Evolutionary conservation across 164 flowering plant species (phyloP).

Genomic region (Magnolia sinica): DNA sequence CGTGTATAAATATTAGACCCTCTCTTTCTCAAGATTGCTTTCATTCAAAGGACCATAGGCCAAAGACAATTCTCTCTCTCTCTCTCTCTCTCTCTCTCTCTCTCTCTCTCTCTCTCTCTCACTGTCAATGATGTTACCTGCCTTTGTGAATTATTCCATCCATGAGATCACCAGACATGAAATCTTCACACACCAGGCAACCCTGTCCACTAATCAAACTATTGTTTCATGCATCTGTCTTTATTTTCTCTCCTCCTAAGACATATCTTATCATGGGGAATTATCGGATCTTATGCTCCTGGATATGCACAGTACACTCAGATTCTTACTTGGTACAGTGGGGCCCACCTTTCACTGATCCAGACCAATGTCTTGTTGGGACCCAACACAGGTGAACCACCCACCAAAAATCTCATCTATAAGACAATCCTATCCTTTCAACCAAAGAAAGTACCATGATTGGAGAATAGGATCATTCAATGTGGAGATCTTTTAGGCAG

Average conservation of each 20-base stretch:
- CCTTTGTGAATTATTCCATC: conserved; percentile 12
- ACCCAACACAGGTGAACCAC: too few relatives aligned
- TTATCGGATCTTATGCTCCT: not conserved
- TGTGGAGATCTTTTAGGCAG: too few relatives aligned
- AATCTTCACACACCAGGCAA: conserved; percentile 9
- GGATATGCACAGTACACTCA: not conserved
- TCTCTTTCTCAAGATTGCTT: too few relatives aligned
- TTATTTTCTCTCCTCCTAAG: conserved; percentile 6
- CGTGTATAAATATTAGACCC: too few relatives aligned
- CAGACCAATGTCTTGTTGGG: too few relatives aligned
- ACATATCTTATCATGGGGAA: not conserved
- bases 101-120: conserved; percentile 1
- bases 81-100: conserved; percentile 5
- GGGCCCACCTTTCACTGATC: too few relatives aligned
- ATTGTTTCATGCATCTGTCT: conserved; percentile 8
- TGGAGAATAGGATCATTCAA: too few relatives aligned
- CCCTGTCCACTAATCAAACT: conserved; percentile 9
- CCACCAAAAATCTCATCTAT: too few relatives aligned
- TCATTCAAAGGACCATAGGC: too few relatives aligned
- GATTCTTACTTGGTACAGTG: too few relatives aligned
- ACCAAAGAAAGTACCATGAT: too few relatives aligned
- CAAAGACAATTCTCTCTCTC: not conserved
- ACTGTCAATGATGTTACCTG: conserved; percentile 25
- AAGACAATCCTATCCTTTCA: too few relatives aligned
- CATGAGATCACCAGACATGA: conserved; percentile 23